Base-by-base conservation (phyloP, 148 eudicot genomes). In the Vaccinium macrocarpon region DNA sequence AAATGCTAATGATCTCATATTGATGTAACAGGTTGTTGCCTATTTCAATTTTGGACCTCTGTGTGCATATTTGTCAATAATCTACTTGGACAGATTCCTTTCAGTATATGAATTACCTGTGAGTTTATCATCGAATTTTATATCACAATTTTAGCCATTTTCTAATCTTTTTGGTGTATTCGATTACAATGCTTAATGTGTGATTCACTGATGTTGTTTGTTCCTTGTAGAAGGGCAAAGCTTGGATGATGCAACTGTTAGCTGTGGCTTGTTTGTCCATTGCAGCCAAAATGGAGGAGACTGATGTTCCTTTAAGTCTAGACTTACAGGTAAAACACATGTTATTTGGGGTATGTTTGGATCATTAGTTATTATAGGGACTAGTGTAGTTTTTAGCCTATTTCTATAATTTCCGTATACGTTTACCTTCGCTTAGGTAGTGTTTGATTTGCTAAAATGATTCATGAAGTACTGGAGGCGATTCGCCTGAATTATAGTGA, bases 211-310 rank as follows among this genome's bases (percentile, higher is more conserved):
- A 19, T 75, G 15, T 56, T 55, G 1, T 73, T 51, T 82, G 57
- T 10, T 70, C 42, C 62, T 86, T 81, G 73, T 49, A 89, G 90
- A 91, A 90, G 83, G 91, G 88, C 74, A 90, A 90, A 80, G 91
- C 87, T 73, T 93, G 97, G 98, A 93, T 89, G 90, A 91, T 93
- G 93, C 98, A 92, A 82, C 82, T 95, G 85, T 81, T 92, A 81
- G 93, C 94, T 73, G 94, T 95, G 76, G 90, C 94, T 18, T 93
- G 97, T 90, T 79, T 95, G 81, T 91, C 96, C 42, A 77, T 95
- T 71, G 96, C 94, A 61, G 91, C 94, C 66, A 95, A 95, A 86
- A 81, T 93, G 88, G 98, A 93, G 56, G 98, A 95, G 90, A 89
- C 90, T 80, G 90, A 87, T 25, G 92, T 91, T 66, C 98, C 98